phyloP scores from a whole-genome alignment of 176 grass and related monocot species.

The Lolium multiflorum region DNA sequence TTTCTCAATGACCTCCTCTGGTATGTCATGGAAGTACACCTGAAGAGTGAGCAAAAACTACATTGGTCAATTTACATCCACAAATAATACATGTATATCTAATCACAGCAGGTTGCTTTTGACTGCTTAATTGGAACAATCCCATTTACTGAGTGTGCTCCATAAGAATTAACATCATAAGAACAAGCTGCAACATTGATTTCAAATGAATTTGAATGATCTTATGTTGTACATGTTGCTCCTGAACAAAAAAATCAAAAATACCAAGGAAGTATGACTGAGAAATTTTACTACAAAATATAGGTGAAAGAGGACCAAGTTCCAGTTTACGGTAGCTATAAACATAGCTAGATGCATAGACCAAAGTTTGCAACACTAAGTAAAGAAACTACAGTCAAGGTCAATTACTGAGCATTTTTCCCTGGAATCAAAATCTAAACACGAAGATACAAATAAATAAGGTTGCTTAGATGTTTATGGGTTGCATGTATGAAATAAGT shows the following conservation, averaged over 20 bases:
- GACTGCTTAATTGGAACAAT: no score
- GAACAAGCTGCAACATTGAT: neutral
- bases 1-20: constrained; percentile 83
- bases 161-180: neutral
- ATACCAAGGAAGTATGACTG: neutral
- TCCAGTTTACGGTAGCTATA: neutral
- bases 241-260: neutral
- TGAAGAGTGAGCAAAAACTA: constrained; percentile 36
- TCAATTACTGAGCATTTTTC: neutral
- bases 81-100: constrained; percentile 3
- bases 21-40: constrained; percentile 99
- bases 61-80: constrained; percentile 15
- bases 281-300: neutral
- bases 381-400: neutral
- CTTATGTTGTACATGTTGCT: neutral
- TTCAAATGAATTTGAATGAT: neutral
- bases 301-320: neutral
- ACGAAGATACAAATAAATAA: constrained; percentile 5
- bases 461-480: constrained; percentile 4
- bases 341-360: constrained; percentile 26
- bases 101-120: neutral
- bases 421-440: constrained; percentile 5
- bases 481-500: neutral
- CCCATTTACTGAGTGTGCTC: neutral
- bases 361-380: neutral